These are phyloP conservation scores for Carpinus fangiana DNA, from an alignment of 306 rosid species.

Conservation along the genomic window DNA sequence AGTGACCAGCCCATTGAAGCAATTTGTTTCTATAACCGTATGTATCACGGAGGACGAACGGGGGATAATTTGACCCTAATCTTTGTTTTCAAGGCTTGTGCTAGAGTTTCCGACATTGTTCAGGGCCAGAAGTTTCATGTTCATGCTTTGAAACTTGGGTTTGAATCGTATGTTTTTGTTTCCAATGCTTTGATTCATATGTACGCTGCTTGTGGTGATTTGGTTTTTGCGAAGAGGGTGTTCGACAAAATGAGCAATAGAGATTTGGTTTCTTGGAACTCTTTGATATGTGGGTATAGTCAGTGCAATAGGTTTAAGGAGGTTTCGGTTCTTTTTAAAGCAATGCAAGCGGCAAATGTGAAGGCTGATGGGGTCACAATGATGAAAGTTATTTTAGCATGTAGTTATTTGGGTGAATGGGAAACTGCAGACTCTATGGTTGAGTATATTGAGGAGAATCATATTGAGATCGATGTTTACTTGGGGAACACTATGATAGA, in stretches of 20 bases:
- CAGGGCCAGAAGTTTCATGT: conserved; percentile 41
- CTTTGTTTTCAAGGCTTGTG: conserved; percentile 73
- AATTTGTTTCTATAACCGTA: conserved; percentile 46
- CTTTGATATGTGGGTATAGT: conserved; percentile 71
- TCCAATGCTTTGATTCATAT: conserved; percentile 61
- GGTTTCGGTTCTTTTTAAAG: conserved; percentile 60
- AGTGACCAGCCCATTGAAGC: conserved; percentile 57
- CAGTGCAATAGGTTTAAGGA: conserved; percentile 53
- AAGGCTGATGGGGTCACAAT: conserved; percentile 72
- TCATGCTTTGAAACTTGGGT: conserved; percentile 64
- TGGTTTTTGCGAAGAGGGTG: conserved; percentile 50
- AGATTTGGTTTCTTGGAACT: conserved; percentile 92
- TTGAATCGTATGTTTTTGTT: conserved; percentile 52
- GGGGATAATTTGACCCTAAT: conserved; percentile 60
- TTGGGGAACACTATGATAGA: conserved; percentile 79
- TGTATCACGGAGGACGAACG: conserved; percentile 44
- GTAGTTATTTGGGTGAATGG: conserved; percentile 57
- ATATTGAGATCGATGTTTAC: conserved; percentile 54
- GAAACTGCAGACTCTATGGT: conserved; percentile 56
- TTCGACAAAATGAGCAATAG: conserved; percentile 70
- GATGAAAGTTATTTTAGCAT: conserved; percentile 72
- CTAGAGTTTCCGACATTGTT: conserved; percentile 45
- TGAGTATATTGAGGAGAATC: conserved; percentile 54
- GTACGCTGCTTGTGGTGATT: conserved; percentile 45
- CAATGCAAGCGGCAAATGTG: conserved; percentile 43